phyloP scores from a whole-genome alignment of 176 grass and related monocot genomes.

The Aegilops sharonensis region DNA sequence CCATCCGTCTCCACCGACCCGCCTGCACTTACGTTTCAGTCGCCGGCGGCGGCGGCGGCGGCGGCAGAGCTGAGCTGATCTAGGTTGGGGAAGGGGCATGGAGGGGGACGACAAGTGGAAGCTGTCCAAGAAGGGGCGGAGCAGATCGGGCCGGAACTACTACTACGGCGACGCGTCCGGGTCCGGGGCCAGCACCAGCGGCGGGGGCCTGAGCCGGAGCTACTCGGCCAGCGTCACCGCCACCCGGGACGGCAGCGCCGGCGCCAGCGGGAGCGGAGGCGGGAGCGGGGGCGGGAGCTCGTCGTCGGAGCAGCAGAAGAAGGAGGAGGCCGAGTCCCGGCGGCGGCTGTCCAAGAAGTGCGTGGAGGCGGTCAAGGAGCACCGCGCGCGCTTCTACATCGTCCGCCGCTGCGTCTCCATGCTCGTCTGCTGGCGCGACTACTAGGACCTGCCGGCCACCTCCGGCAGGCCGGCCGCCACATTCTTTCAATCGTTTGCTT shows the following conservation, averaged over 20 bases:
- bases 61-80: no score
- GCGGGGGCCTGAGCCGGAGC: slow-evolving; percentile 36
- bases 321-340: neutral
- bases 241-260: neutral
- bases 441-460: slow-evolving; percentile 7
- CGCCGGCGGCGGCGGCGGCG: no score
- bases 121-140: slow-evolving; percentile 53
- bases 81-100: neutral
- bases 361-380: slow-evolving; percentile 63
- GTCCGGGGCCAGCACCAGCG: neutral
- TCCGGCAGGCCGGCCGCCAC: neutral
- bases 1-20: neutral
- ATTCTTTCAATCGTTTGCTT: neutral
- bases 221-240: slow-evolving; percentile 45
- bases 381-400: slow-evolving; percentile 66
- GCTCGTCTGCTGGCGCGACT: slow-evolving; percentile 79
- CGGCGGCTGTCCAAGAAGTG: slow-evolving; percentile 40
- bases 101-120: slow-evolving; percentile 55
- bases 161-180: neutral
- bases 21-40: neutral
- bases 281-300: neutral
- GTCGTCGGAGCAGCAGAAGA: neutral
- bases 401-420: slow-evolving; percentile 73
- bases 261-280: neutral
- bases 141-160: slow-evolving; percentile 50